Base-by-base conservation (phyloP, 345 rosid genomes). In the Kandelia obovata region DNA sequence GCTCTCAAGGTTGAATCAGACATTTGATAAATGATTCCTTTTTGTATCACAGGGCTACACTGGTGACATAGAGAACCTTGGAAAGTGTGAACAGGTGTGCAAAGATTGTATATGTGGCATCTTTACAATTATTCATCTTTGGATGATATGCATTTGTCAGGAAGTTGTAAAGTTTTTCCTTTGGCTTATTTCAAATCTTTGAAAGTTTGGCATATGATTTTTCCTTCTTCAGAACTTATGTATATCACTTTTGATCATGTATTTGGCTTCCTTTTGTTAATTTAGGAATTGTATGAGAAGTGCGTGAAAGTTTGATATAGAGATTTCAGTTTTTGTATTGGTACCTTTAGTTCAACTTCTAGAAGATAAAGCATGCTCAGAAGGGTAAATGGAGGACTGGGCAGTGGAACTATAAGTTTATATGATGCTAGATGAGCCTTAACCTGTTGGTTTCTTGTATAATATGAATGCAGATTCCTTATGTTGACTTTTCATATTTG, bases 61-160 rank as follows among this genome's bases (percentile, higher is more conserved):
- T 47, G 98, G 99, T 53, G 92, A 96, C 86, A 87, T 80, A 81
- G 85, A 82, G 47, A 83, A 68, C 63, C 78, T 96, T 78, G 98
- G 99, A 78, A 96, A 89, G 83, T 96, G 98, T 80, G 99, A 96
- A 75, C 98, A 90, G 98, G 99, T 95, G 34, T 72, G 87, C 69
- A 62, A 65, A 68, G 31, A 6, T 55, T 73, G 57, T 39, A 53
- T 35, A 43, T 35, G 31, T 52, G 37, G 43, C 60, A 37, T 32
- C 37, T 72, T 59, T 67, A 37, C 26, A 58, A 20, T 31, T 65
- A 28, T 3, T 67, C 20, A 19, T 34, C 31, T 75, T 66, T 51
- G 57, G 35, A 27, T 64, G 51, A 23, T 65, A 21, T 60, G 25
- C 23, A 21, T 39, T 39, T 27, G 52, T 60, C 55, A 25, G 37